phyloP scores from a whole-genome alignment of 441 rosid genomes.

The Caryocar brasiliense region DNA sequence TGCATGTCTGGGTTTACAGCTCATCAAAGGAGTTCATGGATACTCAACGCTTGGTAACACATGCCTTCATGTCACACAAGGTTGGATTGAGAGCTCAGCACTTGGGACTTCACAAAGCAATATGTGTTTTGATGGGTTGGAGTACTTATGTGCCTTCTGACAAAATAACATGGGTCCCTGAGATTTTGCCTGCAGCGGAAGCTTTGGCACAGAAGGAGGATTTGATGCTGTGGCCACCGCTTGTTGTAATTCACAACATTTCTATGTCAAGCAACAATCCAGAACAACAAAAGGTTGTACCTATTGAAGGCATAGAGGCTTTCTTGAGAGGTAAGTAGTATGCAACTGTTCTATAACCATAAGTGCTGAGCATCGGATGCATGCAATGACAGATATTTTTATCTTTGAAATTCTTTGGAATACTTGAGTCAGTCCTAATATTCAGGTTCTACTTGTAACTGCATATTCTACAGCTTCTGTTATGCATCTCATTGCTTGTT shows the following conservation, averaged over 20 bases:
- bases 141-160: conserved; percentile 29
- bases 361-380: background rate
- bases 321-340: conserved; percentile 39
- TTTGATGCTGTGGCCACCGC: conserved; percentile 66
- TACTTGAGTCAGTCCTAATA: too few relatives aligned
- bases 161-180: conserved; percentile 39
- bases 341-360: background rate
- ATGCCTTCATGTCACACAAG: conserved; percentile 48
- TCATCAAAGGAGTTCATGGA: conserved; percentile 48
- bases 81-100: conserved; percentile 46
- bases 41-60: conserved; percentile 42
- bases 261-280: conserved; percentile 39
- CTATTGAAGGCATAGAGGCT: conserved; percentile 41
- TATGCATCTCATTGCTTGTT: background rate
- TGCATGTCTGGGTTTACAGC: conserved; percentile 26
- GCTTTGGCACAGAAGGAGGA: conserved; percentile 48
- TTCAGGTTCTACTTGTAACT: too few relatives aligned
- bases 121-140: conserved; percentile 64
- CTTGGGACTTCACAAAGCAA: conserved; percentile 56
- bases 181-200: conserved; percentile 32
- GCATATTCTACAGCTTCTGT: background rate
- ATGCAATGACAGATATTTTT: background rate
- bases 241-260: conserved; percentile 42
- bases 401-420: too few relatives aligned
- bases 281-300: conserved; percentile 36